These are phyloP conservation scores for Diaporthe caulivora DNA, from an alignment of 2,329 filamentous ascomycete genomes.

Conservation along the genomic window DNA sequence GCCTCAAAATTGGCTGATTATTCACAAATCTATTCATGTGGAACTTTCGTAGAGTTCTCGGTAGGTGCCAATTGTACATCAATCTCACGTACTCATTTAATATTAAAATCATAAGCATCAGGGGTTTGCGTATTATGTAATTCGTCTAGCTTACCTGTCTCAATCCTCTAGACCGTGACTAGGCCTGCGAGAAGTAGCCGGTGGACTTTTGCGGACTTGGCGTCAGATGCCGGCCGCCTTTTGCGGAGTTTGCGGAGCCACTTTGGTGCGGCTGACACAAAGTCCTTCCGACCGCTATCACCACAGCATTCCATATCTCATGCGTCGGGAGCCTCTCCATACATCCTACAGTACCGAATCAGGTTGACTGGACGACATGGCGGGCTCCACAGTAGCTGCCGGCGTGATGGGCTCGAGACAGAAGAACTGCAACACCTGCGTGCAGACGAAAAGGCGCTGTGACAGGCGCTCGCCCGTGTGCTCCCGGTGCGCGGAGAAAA, in stretches of 20 bases:
- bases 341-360: not conserved
- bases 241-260: conserved; percentile 19
- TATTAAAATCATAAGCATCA: not conserved
- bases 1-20: too few species aligned
- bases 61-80: too few species aligned
- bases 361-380: not conserved
- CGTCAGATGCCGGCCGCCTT: not conserved
- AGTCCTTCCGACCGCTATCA: not conserved
- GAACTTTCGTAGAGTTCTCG: too few species aligned
- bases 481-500: conserved; percentile 53
- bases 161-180: not conserved
- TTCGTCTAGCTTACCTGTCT: not conserved
- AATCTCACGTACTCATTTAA: not conserved
- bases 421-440: conserved; percentile 54
- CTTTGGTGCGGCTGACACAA: not conserved
- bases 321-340: not conserved
- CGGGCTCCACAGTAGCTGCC: not conserved
- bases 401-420: conserved; percentile 43
- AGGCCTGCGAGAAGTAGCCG: not conserved
- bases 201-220: conserved; percentile 12
- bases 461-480: conserved; percentile 53
- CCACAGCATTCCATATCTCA: not conserved
- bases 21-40: too few species aligned
- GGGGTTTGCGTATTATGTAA: not conserved
- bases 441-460: conserved; percentile 54